These are phyloP conservation scores for Mycena olivaceomarginata DNA, from an alignment of 768 basidiomycete species.

Conservation along the genomic window DNA sequence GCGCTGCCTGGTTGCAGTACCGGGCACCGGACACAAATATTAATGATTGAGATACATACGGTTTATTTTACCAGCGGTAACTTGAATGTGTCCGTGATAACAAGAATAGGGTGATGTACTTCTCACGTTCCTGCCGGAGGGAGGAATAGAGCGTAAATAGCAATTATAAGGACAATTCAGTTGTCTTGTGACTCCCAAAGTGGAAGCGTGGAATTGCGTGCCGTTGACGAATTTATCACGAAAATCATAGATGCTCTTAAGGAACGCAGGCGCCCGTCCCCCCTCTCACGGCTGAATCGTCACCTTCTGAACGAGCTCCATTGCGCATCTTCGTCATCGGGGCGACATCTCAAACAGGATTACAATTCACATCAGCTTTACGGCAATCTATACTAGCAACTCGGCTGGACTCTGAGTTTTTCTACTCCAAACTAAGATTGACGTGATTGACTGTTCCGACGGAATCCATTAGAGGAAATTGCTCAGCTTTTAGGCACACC, in stretches of 20 bases:
- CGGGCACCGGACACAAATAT: slow-evolving; percentile 9
- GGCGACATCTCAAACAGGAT: neutral
- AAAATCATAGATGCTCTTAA: neutral
- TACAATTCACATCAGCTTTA: too few species aligned
- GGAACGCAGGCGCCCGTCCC: neutral
- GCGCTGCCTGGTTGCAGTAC: slow-evolving; percentile 8
- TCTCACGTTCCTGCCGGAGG: neutral
- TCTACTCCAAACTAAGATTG: too few species aligned
- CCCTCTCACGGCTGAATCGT: slow-evolving; percentile 2
- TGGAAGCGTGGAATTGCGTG: neutral
- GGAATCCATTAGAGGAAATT: too few species aligned
- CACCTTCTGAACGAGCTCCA: neutral
- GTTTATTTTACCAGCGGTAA: neutral
- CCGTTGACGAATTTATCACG: neutral
- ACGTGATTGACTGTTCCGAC: too few species aligned
- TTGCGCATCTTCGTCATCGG: slow-evolving; percentile 36
- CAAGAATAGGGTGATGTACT: slow-evolving; percentile 17
- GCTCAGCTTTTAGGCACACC: too few species aligned
- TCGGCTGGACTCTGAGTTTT: too few species aligned
- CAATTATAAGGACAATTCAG: neutral
- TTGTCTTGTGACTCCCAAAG: neutral
- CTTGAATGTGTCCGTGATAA: slow-evolving; percentile 14
- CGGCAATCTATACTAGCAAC: too few species aligned
- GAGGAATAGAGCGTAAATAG: neutral
- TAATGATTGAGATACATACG: neutral